Conservation (phyloP, 371 early-diverging fungal species). For the Choanephora cucurbitarum region DNA sequence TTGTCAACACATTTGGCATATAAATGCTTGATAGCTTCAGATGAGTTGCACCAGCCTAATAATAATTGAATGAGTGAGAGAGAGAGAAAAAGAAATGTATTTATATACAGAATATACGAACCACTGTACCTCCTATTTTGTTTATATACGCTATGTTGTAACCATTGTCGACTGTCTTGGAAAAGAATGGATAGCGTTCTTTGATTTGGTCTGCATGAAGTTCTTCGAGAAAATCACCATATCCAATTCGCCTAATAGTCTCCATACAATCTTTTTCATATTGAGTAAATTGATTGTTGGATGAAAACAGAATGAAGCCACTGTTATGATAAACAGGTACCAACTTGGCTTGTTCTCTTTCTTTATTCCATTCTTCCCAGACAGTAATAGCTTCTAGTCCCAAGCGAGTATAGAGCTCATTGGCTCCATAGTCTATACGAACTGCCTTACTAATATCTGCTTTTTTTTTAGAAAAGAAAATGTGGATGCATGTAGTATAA, state of each 20-base stretch:
- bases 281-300: slow-evolving; percentile 26
- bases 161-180: slow-evolving; percentile 33
- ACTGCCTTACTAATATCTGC: slow-evolving; percentile 58
- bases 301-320: slow-evolving; percentile 43
- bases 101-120: no score
- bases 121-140: slow-evolving; percentile 40
- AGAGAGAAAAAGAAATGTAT: no score
- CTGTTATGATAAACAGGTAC: slow-evolving; percentile 43
- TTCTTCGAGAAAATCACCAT: slow-evolving; percentile 37
- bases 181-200: slow-evolving; percentile 35
- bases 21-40: slow-evolving; percentile 33
- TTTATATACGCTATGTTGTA: slow-evolving; percentile 36
- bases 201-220: slow-evolving; percentile 24
- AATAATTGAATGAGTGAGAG: no score
- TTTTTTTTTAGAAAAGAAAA: no score
- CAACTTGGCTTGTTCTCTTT: slow-evolving; percentile 24
- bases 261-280: slow-evolving; percentile 36
- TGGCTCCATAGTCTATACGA: slow-evolving; percentile 51
- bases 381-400: slow-evolving; percentile 41
- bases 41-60: slow-evolving; percentile 45
- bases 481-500: neutral
- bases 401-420: slow-evolving; percentile 40
- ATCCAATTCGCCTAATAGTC: slow-evolving; percentile 40
- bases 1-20: slow-evolving; percentile 35
- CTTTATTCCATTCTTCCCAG: slow-evolving; percentile 59